phyloP scores from a whole-genome alignment of 2,329 filamentous ascomycete genomes.

The Aureobasidium sp. region DNA sequence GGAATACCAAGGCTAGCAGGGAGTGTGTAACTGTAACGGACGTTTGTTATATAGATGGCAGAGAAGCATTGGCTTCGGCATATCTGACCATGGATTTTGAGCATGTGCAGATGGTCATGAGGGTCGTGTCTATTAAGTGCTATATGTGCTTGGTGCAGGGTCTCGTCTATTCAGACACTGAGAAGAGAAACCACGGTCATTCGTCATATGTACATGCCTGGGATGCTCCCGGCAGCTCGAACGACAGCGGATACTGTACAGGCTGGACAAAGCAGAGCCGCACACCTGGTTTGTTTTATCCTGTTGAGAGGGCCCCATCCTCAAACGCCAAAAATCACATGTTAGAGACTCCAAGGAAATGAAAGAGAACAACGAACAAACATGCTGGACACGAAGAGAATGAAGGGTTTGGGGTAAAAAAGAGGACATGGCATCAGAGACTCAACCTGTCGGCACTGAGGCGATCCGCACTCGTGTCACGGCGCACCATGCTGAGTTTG shows the following conservation, averaged over 20 bases:
- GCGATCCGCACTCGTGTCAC: slow-evolving; percentile 66
- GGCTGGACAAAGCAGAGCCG: not conserved
- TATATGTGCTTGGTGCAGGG: not conserved
- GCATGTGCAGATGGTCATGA: not conserved
- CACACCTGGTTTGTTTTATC: not conserved
- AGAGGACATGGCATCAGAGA: slow-evolving; percentile 55
- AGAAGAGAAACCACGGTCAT: not conserved
- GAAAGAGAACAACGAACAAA: not conserved
- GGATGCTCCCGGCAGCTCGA: not conserved
- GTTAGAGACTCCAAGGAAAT: not conserved
- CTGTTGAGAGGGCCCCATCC: not conserved
- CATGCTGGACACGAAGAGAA: not conserved
- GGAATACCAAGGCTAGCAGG: slow-evolving; percentile 15
- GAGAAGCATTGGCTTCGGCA: not conserved
- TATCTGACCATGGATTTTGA: not conserved
- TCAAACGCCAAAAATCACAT: not conserved
- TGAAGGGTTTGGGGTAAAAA: too few species aligned
- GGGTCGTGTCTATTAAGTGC: slow-evolving; percentile 10
- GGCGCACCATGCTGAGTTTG: slow-evolving; percentile 67
- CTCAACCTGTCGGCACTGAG: slow-evolving; percentile 69
- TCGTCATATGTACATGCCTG: slow-evolving; percentile 6
- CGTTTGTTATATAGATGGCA: not conserved
- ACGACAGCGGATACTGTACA: slow-evolving; percentile 5
- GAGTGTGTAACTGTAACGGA: not conserved
- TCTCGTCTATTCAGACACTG: not conserved